Evolutionary conservation across 2,329 filamentous ascomycete species (phyloP).

Genomic region (Lachnellula willkommii): DNA sequence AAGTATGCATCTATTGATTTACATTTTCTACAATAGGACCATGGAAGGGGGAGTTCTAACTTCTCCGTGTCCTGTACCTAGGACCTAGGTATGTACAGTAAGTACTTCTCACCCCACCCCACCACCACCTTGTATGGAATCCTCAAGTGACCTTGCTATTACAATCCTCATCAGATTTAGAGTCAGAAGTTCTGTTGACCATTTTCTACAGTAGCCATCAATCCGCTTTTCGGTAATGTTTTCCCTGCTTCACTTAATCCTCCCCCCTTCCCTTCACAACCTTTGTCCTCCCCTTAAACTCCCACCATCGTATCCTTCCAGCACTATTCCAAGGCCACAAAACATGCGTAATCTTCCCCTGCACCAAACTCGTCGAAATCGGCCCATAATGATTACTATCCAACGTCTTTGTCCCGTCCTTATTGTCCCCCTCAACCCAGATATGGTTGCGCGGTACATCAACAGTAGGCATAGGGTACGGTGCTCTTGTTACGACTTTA

Average conservation of each 20-base stretch:
- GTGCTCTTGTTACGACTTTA: constrained; percentile 58
- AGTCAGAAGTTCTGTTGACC: too few species aligned
- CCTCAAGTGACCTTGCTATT: too few species aligned
- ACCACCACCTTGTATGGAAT: too few species aligned
- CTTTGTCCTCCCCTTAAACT: constrained; percentile 38
- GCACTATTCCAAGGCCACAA: constrained; percentile 62
- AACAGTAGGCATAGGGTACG: constrained; percentile 51
- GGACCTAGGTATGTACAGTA: too few species aligned
- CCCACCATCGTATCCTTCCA: constrained; percentile 54
- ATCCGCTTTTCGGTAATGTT: background rate
- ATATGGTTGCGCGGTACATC: constrained; percentile 77
- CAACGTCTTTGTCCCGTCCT: constrained; percentile 56
- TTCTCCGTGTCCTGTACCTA: too few species aligned
- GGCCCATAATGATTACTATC: constrained; percentile 93
- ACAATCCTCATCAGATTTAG: too few species aligned
- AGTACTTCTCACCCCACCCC: too few species aligned
- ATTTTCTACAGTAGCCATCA: background rate
- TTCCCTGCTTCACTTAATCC: constrained; percentile 9
- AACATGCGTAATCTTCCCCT: constrained; percentile 67
- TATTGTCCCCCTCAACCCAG: constrained; percentile 84
- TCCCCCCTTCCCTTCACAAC: constrained; percentile 34
- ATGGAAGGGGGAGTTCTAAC: too few species aligned
- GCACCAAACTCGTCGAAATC: constrained; percentile 67
- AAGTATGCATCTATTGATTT: too few species aligned
- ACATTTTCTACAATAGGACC: too few species aligned